Evolutionary conservation across 2,329 filamentous ascomycete genomes (phyloP), one percentile per base, ranked within the genome.

Genomic region (Ophiosphaerella narmari): DNA sequence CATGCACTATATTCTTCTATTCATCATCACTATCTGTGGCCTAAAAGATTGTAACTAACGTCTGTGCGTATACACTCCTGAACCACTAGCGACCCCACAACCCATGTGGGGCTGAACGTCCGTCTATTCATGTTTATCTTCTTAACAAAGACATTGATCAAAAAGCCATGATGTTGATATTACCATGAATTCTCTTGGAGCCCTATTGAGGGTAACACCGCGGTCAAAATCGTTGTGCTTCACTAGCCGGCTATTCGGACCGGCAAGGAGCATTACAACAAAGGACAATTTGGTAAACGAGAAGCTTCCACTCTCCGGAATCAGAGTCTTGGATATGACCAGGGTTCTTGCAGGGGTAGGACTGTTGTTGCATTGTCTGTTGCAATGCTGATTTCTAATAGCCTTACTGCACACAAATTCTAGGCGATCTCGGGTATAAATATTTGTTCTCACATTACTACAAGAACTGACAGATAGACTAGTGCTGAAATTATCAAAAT

Each of bases 401-500:
- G 90, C 94, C 94, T 59, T 97, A 97, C 69, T 96, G 91, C 67
- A 97, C 94, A 33, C 94, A 99, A 72, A 97, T 99, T 45, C 77
- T 99, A 6, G 94, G 92, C 46, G 94, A 99, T 75, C 81, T 97
- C 60, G 94, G 93, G 93, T 96, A 84, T 41, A 63, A 29, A 36
- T 14, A 52, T 64, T 18, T 7, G 38, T 7, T 16, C 21, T 2
- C 8, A 16, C 7, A 36, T 8, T 2, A 26, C 26, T 7, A 5
- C 26, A n/a, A 31, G 42, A 60, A 47, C 54, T 54, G 31, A 62
- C 12, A 49, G 26, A 29, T 49, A 52, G 51, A 52, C 50, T 54
- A 95, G 91, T 58, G 94, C 94, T 60, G 92, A 97, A 71, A 86
- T 99, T 31, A 96, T 97, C 76, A 97, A 99, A 75, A 84, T 97